Base-by-base conservation (phyloP, 2,329 filamentous ascomycete species). In the Exophiala spinifera region DNA sequence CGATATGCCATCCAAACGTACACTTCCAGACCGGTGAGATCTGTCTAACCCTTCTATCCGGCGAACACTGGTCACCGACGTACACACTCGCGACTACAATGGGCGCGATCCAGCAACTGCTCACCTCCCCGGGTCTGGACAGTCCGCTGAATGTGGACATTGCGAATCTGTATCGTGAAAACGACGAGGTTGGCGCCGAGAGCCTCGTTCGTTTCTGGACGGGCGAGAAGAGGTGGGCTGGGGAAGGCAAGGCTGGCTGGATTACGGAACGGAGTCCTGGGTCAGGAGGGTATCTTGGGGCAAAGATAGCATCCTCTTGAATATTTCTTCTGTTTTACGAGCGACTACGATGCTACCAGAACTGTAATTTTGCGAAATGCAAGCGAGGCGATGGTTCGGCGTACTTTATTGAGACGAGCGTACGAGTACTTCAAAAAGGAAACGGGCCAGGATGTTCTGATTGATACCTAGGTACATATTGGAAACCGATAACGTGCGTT, bases 1-100 rank as follows among this genome's bases (percentile, higher is more conserved):
- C 84, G 59, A 84, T 95, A 62, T 88, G 89, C 65, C 91, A 96
- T 75, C 85, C 91, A 45, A 96, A 96, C 72, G 84, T 87, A 43
- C 75, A 80, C 58, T 84, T 83, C 68, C 75, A 77, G 36, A 91
- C 84, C 2, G 94, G 94, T 63, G 91, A 96, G 73, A 94, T 99
- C 67, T 99, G 94, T 71, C 83, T 97, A 23, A 94, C 96, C 68
- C 79, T 97, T 59, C 79, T 99, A 47, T 84, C 82, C 56, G 77
- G 75, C 0, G 73, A 76, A 67, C 80, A 86, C 15, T 97, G 92
- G 92, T 87, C 88, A 55, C 89, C 91, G 1, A 85, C 89, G 15
- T 94, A 96, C 71, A 91, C 86, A 37, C 80, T 97, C 3, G 71
- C 68, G 13, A 67, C 66, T n/a, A 76, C 72, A 2, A 64, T 78